Percentiles rank a stretch among this genome's conserved stretches.
Evolutionary conservation across 768 basidiomycete species (phyloP).

Genomic region (Royoungia palumana): DNA sequence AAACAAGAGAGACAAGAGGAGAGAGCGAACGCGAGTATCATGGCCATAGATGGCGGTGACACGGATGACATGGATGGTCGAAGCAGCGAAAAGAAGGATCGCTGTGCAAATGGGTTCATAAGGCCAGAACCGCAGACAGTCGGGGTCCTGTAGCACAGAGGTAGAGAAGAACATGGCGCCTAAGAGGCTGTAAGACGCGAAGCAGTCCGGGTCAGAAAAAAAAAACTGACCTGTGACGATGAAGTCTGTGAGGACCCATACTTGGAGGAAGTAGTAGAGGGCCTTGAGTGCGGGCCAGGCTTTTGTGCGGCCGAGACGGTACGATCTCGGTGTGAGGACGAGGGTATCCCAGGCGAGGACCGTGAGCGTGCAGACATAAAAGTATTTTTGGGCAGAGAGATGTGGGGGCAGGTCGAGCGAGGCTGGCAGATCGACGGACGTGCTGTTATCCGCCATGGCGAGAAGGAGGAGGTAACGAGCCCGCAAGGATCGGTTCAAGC

Average conservation of each 20-base stretch:
- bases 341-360: slow-evolving; percentile 89
- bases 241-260: slow-evolving; percentile 81
- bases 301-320: slow-evolving; percentile 58
- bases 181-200: slow-evolving; percentile 25
- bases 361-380: slow-evolving; percentile 85
- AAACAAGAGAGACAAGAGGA: slow-evolving; percentile 59
- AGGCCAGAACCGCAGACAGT: slow-evolving; percentile 69
- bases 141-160: slow-evolving; percentile 49
- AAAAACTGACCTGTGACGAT: slow-evolving; percentile 57
- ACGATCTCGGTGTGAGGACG: slow-evolving; percentile 76
- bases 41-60: slow-evolving; percentile 75
- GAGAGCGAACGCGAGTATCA: slow-evolving; percentile 46
- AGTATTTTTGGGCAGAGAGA: slow-evolving; percentile 83
- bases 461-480: background rate
- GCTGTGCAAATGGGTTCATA: slow-evolving; percentile 88
- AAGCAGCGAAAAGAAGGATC: slow-evolving; percentile 64
- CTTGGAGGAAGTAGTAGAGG: slow-evolving; percentile 67
- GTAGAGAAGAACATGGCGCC: slow-evolving; percentile 86
- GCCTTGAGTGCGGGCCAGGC: slow-evolving; percentile 78
- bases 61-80: slow-evolving; percentile 75
- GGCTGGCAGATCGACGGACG: slow-evolving; percentile 41
- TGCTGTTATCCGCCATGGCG: slow-evolving; percentile 19
- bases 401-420: slow-evolving; percentile 75
- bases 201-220: slow-evolving; percentile 3
- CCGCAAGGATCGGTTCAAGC: no score